These are phyloP conservation scores for Fusarium mangiferae DNA, from an alignment of 2,329 filamentous ascomycete species.

Conservation along the genomic window DNA sequence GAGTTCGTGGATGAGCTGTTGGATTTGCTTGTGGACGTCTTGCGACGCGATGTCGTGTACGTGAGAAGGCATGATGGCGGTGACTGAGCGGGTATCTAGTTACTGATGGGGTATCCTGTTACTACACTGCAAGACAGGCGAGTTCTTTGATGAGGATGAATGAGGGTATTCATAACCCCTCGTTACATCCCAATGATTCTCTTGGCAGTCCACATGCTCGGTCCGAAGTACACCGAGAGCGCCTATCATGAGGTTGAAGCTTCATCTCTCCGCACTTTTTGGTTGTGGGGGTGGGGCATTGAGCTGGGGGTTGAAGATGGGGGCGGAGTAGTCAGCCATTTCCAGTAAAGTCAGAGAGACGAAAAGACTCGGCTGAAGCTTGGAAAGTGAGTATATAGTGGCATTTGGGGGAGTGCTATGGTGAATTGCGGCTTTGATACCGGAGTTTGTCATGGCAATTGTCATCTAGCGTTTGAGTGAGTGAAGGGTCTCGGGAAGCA, in stretches of 20 bases:
- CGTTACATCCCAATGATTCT: background rate
- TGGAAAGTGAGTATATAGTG: background rate
- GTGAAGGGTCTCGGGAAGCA: too few species aligned
- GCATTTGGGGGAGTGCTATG: background rate
- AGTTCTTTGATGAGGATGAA: background rate
- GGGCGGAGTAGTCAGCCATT: slow-evolving; percentile 15
- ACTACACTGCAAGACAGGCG: background rate
- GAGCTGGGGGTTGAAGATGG: slow-evolving; percentile 7
- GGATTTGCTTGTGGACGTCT: slow-evolving; percentile 66
- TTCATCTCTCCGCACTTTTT: slow-evolving; percentile 30
- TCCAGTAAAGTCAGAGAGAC: background rate
- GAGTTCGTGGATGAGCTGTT: slow-evolving; percentile 76
- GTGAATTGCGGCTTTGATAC: background rate
- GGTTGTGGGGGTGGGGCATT: slow-evolving; percentile 36
- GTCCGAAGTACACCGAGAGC: slow-evolving; percentile 35
- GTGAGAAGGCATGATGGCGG: slow-evolving; percentile 45
- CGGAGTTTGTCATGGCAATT: background rate
- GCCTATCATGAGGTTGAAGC: background rate
- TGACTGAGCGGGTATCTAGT: background rate
- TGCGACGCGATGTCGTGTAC: slow-evolving; percentile 58
- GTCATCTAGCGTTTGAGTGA: background rate
- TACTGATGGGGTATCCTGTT: background rate
- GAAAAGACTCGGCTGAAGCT: background rate
- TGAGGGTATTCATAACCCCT: slow-evolving; percentile 23
- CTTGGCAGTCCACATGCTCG: slow-evolving; percentile 27